Evolutionary conservation across 2,329 filamentous ascomycete species (phyloP).

Genomic region (Ophiostoma fasciatum): DNA sequence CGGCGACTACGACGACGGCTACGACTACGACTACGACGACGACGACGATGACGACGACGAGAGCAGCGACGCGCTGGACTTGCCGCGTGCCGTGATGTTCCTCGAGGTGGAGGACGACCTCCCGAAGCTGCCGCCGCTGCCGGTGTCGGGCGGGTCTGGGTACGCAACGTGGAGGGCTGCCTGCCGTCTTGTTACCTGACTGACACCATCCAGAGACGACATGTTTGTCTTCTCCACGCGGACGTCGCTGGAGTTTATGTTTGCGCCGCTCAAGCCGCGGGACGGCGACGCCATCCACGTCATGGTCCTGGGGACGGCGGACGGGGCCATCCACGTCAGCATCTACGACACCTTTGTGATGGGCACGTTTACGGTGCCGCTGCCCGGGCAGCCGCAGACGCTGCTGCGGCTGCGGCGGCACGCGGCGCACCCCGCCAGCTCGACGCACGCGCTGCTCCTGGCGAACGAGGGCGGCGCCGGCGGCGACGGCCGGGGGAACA

Average conservation of each 20-base stretch:
- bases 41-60: constrained; percentile 15
- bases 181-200: not conserved
- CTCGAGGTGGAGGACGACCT: constrained; percentile 63
- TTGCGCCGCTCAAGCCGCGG: constrained; percentile 44
- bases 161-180: constrained; percentile 21
- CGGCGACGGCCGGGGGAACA: constrained; percentile 26
- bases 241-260: constrained; percentile 54
- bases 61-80: constrained; percentile 27
- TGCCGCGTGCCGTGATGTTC: constrained; percentile 60
- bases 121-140: constrained; percentile 60
- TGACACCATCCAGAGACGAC: constrained; percentile 29
- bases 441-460: constrained; percentile 63
- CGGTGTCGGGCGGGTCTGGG: constrained; percentile 47
- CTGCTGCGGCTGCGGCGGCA: constrained; percentile 31
- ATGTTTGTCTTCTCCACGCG: constrained; percentile 53
- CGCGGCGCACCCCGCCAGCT: constrained; percentile 55
- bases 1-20: no score
- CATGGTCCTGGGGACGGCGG: constrained; percentile 57
- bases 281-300: constrained; percentile 66
- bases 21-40: no score
- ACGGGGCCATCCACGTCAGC: constrained; percentile 59
- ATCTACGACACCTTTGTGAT: constrained; percentile 80
- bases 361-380: constrained; percentile 44
- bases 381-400: constrained; percentile 13
- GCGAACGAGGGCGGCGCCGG: no score